phyloP scores from a whole-genome alignment of 1,284 basidiomycete genomes.

The Mycena sp. region DNA sequence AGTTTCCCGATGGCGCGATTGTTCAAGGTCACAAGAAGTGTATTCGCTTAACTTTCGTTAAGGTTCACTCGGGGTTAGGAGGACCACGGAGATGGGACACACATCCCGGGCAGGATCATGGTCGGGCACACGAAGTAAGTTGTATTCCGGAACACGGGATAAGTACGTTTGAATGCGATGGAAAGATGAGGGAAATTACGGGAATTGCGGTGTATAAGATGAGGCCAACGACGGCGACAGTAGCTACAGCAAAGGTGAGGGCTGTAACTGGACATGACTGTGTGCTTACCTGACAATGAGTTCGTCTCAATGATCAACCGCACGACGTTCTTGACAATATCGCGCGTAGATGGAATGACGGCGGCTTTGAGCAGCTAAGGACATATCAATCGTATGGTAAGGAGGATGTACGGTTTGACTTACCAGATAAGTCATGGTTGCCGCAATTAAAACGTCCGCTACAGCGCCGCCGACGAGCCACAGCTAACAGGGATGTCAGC shows the following conservation, averaged over 20 bases:
- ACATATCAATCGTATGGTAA: too few species aligned
- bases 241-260: too few species aligned
- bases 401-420: too few species aligned
- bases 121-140: slow-evolving; percentile 22
- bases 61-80: too few species aligned
- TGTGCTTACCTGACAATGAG: slow-evolving; percentile 6
- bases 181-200: not conserved
- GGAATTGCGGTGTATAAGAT: slow-evolving; percentile 8
- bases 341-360: not conserved
- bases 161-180: not conserved
- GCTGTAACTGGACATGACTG: too few species aligned
- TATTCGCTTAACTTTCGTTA: slow-evolving; percentile 27
- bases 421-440: slow-evolving; percentile 29
- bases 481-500: too few species aligned
- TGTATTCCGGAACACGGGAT: not conserved
- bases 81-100: not conserved
- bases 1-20: slow-evolving; percentile 18
- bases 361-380: slow-evolving; percentile 17
- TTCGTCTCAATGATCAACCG: slow-evolving; percentile 30
- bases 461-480: slow-evolving; percentile 31
- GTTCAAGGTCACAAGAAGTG: slow-evolving; percentile 42
- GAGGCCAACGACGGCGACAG: slow-evolving; percentile 14
- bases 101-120: slow-evolving; percentile 18
- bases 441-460: slow-evolving; percentile 31
- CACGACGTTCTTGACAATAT: slow-evolving; percentile 16